Percentiles rank a stretch among this genome's conserved stretches.
These are phyloP conservation scores for Xylariaceae sp. DNA, from an alignment of 2,329 filamentous ascomycete species.

Conservation along the genomic window DNA sequence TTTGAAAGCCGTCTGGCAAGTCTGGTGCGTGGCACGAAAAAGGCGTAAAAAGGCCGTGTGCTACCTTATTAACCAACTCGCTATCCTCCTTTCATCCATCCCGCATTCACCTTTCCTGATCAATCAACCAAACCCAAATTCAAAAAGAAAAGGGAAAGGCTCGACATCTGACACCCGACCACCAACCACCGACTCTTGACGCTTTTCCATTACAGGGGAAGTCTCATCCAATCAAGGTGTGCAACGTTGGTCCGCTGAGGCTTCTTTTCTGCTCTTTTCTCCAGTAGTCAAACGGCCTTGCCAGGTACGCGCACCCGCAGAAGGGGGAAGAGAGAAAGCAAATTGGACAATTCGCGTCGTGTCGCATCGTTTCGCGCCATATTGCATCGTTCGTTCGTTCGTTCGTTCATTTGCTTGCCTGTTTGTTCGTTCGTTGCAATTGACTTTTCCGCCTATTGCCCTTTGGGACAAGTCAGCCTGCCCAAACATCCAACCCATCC, in stretches of 20 bases:
- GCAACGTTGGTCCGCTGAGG: slow-evolving; percentile 5
- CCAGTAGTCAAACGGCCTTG: slow-evolving; percentile 6
- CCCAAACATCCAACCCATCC: slow-evolving; percentile 12
- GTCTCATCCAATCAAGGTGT: slow-evolving; percentile 22
- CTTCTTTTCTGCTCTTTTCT: slow-evolving; percentile 2
- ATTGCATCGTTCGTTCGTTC: slow-evolving; percentile 8
- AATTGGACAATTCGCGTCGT: slow-evolving; percentile 14
- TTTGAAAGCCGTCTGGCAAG: slow-evolving; percentile 43
- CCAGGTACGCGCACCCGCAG: slow-evolving; percentile 5
- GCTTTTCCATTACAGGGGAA: slow-evolving; percentile 49
- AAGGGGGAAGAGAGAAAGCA: slow-evolving; percentile 6
- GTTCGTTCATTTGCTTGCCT: too few relatives aligned
- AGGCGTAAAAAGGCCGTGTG: slow-evolving; percentile 47
- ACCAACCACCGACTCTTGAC: slow-evolving; percentile 44
- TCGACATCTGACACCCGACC: slow-evolving; percentile 30
- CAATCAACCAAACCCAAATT: slow-evolving; percentile 48
- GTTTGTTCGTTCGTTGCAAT: slow-evolving; percentile 4
- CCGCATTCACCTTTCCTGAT: slow-evolving; percentile 55
- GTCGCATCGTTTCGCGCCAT: slow-evolving; percentile 20
- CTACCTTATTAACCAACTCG: slow-evolving; percentile 49
- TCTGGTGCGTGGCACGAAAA: slow-evolving; percentile 46
- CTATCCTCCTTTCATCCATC: slow-evolving; percentile 58
- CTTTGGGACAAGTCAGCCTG: slow-evolving; percentile 28
- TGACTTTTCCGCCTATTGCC: slow-evolving; percentile 24
- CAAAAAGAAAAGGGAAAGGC: slow-evolving; percentile 39